Evolutionary conservation across 2,329 filamentous ascomycete species (phyloP).

Genomic region (Penicillium aurantiogriseum): DNA sequence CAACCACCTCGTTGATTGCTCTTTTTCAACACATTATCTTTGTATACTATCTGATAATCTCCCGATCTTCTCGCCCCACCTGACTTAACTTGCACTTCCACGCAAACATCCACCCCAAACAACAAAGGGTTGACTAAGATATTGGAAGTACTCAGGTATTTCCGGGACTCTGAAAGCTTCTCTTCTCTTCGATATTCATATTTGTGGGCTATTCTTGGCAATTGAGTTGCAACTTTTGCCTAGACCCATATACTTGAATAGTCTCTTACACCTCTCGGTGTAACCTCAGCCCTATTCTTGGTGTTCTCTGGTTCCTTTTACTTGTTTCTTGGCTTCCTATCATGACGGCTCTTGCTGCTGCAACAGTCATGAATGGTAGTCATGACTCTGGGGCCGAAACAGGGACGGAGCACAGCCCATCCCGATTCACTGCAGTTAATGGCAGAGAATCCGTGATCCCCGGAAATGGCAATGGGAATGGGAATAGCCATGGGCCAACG

Average conservation of each 20-base stretch:
- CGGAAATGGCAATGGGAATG: not conserved
- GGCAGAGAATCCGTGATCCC: slow-evolving; percentile 34
- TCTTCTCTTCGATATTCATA: not conserved
- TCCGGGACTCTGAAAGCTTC: not conserved
- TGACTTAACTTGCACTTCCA: slow-evolving; percentile 5
- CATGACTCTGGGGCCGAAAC: slow-evolving; percentile 36
- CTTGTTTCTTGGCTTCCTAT: slow-evolving; percentile 4
- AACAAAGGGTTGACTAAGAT: not conserved
- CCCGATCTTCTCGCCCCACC: slow-evolving; percentile 8
- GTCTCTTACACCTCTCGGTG: not conserved
- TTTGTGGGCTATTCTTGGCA: not conserved
- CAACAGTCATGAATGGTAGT: slow-evolving; percentile 31
- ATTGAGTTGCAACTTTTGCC: slow-evolving; percentile 1
- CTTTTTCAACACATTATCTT: not conserved
- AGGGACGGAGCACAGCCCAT: slow-evolving; percentile 43
- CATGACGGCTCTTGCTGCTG: slow-evolving; percentile 39
- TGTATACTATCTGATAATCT: slow-evolving; percentile 9
- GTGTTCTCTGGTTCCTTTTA: slow-evolving; percentile 2
- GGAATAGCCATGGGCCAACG: not conserved
- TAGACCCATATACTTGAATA: not conserved
- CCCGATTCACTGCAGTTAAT: slow-evolving; percentile 49
- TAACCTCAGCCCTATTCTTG: not conserved
- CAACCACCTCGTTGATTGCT: not conserved
- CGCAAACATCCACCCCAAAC: not conserved
- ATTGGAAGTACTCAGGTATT: not conserved